phyloP scores from a whole-genome alignment of 2,329 filamentous ascomycete species.

The Cytospora chrysosperma region DNA sequence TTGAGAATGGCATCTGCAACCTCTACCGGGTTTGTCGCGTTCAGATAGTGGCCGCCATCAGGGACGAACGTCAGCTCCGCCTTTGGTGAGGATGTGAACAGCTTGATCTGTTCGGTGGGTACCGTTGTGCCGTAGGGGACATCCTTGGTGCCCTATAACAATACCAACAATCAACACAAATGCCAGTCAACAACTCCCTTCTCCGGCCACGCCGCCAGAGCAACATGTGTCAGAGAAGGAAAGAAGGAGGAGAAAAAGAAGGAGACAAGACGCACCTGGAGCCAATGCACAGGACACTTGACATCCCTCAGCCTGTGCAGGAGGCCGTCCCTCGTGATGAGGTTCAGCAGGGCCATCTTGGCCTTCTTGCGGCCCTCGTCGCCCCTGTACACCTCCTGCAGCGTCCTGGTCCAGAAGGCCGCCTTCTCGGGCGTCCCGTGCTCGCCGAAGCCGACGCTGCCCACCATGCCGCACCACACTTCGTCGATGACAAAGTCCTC shows the following conservation, averaged over 20 bases:
- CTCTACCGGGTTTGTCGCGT: conserved; percentile 47
- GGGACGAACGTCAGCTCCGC: conserved; percentile 44
- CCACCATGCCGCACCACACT: conserved; percentile 46
- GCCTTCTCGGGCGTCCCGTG: conserved; percentile 37
- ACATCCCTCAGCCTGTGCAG: conserved; percentile 46
- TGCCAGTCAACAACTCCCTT: neutral
- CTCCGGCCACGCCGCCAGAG: neutral
- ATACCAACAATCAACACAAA: neutral
- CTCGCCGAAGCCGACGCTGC: conserved; percentile 46
- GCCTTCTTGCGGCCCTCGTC: conserved; percentile 51
- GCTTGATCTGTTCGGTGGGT: conserved; percentile 48
- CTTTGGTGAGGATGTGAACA: conserved; percentile 47
- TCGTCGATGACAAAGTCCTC: conserved; percentile 47
- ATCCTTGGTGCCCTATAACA: conserved; percentile 49
- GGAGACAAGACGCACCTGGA: conserved; percentile 42
- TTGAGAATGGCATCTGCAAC: conserved; percentile 44
- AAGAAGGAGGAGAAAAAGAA: neutral
- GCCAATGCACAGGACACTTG: conserved; percentile 52
- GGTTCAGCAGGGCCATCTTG: conserved; percentile 43
- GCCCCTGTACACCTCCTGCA: conserved; percentile 47
- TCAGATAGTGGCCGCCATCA: conserved; percentile 49
- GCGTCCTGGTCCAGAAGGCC: conserved; percentile 46
- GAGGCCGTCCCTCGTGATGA: conserved; percentile 49
- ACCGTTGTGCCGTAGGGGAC: conserved; percentile 41
- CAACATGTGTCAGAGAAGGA: too few species aligned